Base-by-base conservation (phyloP, 441 rosid species). In the Brassica balearica region DNA sequence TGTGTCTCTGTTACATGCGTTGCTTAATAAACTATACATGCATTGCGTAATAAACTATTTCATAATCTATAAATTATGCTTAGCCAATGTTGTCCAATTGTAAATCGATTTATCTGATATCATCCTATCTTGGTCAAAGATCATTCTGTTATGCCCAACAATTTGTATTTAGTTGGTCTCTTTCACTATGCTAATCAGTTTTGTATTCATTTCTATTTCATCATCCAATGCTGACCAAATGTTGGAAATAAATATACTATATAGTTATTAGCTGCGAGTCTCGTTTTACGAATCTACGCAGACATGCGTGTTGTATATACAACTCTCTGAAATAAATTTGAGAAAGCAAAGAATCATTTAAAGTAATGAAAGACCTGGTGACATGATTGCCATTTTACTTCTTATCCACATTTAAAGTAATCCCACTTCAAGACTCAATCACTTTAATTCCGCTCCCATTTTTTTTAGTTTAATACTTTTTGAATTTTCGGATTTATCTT, bases 341-440 rank as follows among this genome's bases (percentile, higher is more conserved):
- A 14, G 17, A 46, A 10, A 19, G 14, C 22, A 9, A 55, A 62
- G 23, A 32, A 48, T 59, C 46, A 68, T 51, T 48, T 48, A 73
- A 71, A 68, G 78, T 15, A 69, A 69, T 70, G 75, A 80, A 70
- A 70, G 82, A 80, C 73, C 43, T 70, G 76, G 19, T 75, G 83
- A 80, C 61, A 75, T 80, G 83, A 80, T 75, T 58, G 80, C 69
- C 55, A 70, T 75, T 65, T 69, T 59, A 75, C 79, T 19, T 80
- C 79, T 80, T 75, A 80, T 80, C 83, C 64, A 75, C 80, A 80
- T 84, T 87, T 83, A 88, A 85, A 87, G 89, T 77, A 78, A 86
- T 80, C 73, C 92, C 90, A 91, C 87, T 92, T 72, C 72, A 79
- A 80, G 82, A 89, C 95, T 90, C 97, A 84, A 89, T 76, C 89